Evolutionary conservation across 2,329 filamentous ascomycete species (phyloP).

Genomic region (Verticillium albo-atrum): DNA sequence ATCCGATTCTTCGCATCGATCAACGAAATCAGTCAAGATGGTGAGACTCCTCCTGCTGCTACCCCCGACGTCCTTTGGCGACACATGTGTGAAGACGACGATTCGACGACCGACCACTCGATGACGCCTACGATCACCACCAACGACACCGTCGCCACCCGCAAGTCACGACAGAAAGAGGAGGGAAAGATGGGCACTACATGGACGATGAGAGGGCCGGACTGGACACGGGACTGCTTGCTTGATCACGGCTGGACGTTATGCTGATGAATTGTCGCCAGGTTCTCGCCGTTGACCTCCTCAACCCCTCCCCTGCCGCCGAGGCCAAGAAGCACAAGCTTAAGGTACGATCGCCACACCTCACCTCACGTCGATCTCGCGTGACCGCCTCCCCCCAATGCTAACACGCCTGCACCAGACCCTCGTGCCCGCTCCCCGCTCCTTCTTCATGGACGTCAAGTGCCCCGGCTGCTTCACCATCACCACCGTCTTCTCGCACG

Average conservation of each 20-base stretch:
- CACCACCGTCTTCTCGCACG: conserved; percentile 99
- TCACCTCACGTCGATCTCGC: not conserved
- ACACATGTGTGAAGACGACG: conserved; percentile 7
- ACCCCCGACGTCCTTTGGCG: conserved; percentile 12
- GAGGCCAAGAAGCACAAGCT: conserved; percentile 99
- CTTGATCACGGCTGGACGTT: conserved; percentile 10
- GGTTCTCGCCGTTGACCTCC: conserved; percentile 98
- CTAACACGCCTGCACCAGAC: conserved; percentile 47
- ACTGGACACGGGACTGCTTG: conserved; percentile 1
- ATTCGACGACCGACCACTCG: conserved; percentile 8
- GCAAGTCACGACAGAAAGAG: conserved; percentile 1
- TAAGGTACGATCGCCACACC: conserved; percentile 64
- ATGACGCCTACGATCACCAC: conserved; percentile 14
- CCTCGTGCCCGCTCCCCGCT: conserved; percentile 92
- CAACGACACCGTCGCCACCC: conserved; percentile 3
- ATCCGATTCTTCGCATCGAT: conserved; percentile 24
- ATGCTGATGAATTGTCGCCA: conserved; percentile 15
- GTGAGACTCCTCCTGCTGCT: conserved; percentile 41
- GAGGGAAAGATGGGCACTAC: conserved; percentile 7
- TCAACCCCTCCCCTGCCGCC: conserved; percentile 96
- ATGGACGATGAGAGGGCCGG: not conserved
- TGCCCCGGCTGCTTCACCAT: conserved; percentile 99
- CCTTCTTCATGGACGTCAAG: conserved; percentile 99
- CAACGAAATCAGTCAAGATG: conserved; percentile 61
- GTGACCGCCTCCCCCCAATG: conserved; percentile 5